These are phyloP conservation scores for Syzygium malaccense DNA, from an alignment of 441 rosid genomes.

Conservation along the genomic window DNA sequence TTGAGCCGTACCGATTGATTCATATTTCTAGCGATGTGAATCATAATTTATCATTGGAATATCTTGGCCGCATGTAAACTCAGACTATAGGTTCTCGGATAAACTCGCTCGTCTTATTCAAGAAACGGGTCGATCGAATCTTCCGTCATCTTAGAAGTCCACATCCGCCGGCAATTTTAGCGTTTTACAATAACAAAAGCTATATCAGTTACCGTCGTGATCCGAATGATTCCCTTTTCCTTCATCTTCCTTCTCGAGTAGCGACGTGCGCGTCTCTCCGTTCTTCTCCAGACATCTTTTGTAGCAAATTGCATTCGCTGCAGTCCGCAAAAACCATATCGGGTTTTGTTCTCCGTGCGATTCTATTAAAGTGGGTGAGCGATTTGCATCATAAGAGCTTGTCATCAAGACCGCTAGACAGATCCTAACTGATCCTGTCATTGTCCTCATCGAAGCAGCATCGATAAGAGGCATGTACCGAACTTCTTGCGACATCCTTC, in stretches of 20 bases:
- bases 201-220: background rate
- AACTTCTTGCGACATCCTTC: background rate
- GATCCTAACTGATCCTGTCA: background rate
- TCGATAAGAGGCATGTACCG: background rate
- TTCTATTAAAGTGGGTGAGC: background rate
- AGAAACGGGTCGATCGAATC: background rate
- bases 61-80: background rate
- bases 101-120: background rate
- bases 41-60: background rate
- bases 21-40: background rate
- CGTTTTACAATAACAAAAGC: background rate
- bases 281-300: background rate
- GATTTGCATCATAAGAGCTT: background rate
- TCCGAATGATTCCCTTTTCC: background rate
- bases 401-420: background rate
- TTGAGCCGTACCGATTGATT: background rate
- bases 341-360: background rate
- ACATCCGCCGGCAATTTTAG: background rate
- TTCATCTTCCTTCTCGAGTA: background rate
- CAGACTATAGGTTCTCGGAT: background rate
- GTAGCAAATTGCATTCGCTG: rapidly evolving
- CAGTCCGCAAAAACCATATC: background rate
- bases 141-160: rapidly evolving
- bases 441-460: background rate
- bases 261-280: background rate